Percentiles rank a stretch among this genome's conserved stretches.
Evolutionary conservation across 202 grass and related monocot genomes (phyloP).

Genomic region (Setaria viridis): DNA sequence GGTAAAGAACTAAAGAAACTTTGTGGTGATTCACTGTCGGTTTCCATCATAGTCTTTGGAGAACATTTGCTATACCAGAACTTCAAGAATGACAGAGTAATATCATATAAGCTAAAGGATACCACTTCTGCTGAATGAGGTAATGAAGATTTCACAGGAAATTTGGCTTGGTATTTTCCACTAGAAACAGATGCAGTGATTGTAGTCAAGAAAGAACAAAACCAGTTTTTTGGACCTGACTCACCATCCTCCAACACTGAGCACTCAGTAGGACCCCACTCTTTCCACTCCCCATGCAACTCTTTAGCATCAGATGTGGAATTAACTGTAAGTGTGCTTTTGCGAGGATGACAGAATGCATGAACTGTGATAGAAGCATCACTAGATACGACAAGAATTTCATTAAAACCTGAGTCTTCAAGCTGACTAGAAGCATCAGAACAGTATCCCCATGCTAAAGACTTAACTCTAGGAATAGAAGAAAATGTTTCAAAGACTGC

Average conservation of each 20-base stretch:
- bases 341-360: conserved; percentile 61
- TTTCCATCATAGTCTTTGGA: conserved; percentile 41
- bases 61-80: conserved; percentile 43
- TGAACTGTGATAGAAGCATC: conserved; percentile 75
- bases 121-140: conserved; percentile 78
- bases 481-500: conserved; percentile 54
- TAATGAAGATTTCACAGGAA: conserved; percentile 70
- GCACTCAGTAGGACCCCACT: conserved; percentile 60
- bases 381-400: conserved; percentile 81
- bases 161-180: conserved; percentile 71
- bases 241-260: conserved; percentile 48
- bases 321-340: conserved; percentile 50
- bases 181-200: conserved; percentile 63
- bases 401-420: conserved; percentile 69
- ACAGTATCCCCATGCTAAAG: conserved; percentile 85
- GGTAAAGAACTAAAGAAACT: conserved; percentile 35
- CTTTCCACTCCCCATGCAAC: conserved; percentile 74
- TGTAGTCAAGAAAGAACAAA: conserved; percentile 71
- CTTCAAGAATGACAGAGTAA: conserved; percentile 73
- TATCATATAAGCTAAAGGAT: conserved; percentile 81
- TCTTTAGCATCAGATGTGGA: conserved; percentile 54
- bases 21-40: conserved; percentile 20
- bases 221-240: conserved; percentile 52
- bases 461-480: conserved; percentile 85
- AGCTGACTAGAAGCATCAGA: conserved; percentile 59